Evolutionary conservation across 805 yeast genomes (phyloP).

Genomic region (Maudiozyma barnettii): DNA sequence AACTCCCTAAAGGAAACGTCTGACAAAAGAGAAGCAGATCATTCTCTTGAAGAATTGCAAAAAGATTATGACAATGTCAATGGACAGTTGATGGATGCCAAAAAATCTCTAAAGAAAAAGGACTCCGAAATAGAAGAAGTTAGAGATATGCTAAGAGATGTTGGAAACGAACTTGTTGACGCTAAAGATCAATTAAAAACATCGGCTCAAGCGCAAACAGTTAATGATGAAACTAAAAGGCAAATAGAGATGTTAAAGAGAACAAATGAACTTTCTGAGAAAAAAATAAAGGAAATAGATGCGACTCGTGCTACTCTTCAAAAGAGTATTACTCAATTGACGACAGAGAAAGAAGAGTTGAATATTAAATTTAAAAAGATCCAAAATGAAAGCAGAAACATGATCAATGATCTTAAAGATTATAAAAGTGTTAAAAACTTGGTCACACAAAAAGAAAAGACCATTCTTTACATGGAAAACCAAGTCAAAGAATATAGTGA

Average conservation of each 20-base stretch:
- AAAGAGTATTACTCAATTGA: conserved; percentile 1
- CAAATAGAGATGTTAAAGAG: neutral
- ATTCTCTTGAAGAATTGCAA: neutral
- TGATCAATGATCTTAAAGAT: conserved; percentile 15
- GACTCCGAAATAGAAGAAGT: conserved; percentile 57
- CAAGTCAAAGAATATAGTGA: conserved; percentile 33
- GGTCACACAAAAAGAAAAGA: conserved; percentile 30
- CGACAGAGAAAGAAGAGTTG: neutral
- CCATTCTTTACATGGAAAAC: conserved; percentile 32
- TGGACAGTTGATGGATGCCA: conserved; percentile 13
- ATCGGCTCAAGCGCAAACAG: neutral
- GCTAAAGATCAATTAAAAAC: conserved; percentile 51
- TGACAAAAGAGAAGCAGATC: neutral
- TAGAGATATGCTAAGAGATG: conserved; percentile 63
- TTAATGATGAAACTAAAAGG: neutral
- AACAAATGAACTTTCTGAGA: neutral
- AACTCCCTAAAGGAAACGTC: neutral
- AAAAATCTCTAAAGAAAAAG: conserved; percentile 32
- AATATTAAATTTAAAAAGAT: conserved; percentile 5
- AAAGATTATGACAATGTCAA: conserved; percentile 1
- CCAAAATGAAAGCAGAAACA: conserved; percentile 11
- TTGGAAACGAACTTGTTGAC: conserved; percentile 73
- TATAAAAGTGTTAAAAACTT: conserved; percentile 16
- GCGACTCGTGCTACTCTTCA: conserved; percentile 15
- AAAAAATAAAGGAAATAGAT: conserved; percentile 1